These are phyloP conservation scores for Botrytis squamosa DNA, from an alignment of 2,329 filamentous ascomycete genomes.

Conservation along the genomic window DNA sequence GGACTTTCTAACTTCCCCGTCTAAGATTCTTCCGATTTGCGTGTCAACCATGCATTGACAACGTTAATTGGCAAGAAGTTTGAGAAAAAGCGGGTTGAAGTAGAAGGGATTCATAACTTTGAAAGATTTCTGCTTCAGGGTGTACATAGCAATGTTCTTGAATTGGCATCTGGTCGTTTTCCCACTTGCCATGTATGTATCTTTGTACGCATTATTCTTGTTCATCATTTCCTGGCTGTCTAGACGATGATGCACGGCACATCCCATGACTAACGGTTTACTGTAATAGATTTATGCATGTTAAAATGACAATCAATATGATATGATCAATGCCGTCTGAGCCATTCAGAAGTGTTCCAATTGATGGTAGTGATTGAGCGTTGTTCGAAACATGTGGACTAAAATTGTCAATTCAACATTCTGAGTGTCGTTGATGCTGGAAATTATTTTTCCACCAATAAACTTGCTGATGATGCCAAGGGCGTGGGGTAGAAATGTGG, in stretches of 20 bases:
- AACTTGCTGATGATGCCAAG: neutral
- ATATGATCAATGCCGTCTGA: neutral
- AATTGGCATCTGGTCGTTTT: neutral
- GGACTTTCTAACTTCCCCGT: neutral
- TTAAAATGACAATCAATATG: neutral
- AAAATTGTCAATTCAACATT: neutral
- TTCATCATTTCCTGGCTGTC: neutral
- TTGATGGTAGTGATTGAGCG: neutral
- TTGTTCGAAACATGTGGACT: neutral
- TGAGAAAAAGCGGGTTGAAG: neutral
- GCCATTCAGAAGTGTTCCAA: neutral
- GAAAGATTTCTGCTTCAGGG: neutral
- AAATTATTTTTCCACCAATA: slow-evolving; percentile 20
- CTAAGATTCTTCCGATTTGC: slow-evolving; percentile 13
- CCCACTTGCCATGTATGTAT: neutral
- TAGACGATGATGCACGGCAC: neutral
- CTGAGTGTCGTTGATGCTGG: slow-evolving; percentile 9
- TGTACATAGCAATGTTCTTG: neutral
- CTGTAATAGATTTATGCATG: slow-evolving; percentile 8
- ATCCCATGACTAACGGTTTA: slow-evolving; percentile 12
- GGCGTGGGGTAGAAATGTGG: slow-evolving; percentile 15
- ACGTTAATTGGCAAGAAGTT: neutral
- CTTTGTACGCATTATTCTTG: neutral
- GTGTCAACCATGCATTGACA: slow-evolving; percentile 12
- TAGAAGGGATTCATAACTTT: neutral